phyloP scores from a whole-genome alignment of 2,329 filamentous ascomycete genomes.

The Cladosporium oxysporum region DNA sequence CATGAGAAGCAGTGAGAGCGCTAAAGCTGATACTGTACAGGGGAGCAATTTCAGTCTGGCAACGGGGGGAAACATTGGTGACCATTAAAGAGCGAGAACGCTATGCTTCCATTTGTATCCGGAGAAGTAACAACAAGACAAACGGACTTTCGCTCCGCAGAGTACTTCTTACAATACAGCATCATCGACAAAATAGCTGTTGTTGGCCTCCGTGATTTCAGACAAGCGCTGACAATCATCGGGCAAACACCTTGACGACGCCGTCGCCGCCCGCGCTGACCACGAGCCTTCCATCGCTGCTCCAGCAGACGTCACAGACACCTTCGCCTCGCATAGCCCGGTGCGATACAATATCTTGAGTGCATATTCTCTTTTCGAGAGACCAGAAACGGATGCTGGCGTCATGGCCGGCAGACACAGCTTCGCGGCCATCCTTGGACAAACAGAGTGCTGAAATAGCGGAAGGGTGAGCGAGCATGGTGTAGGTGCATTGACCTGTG shows the following conservation, averaged over 20 bases:
- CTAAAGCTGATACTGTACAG: not conserved
- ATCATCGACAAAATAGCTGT: not conserved
- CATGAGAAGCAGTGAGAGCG: too few species aligned
- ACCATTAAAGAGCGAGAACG: not conserved
- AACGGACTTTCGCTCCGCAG: not conserved
- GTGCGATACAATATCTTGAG: conserved; percentile 91
- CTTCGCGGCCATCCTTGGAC: conserved; percentile 88
- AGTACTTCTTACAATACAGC: conserved; percentile 12
- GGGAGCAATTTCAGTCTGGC: not conserved
- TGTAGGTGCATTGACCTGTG: conserved; percentile 96
- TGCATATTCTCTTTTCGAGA: conserved; percentile 90
- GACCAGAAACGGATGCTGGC: conserved; percentile 96
- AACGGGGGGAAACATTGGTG: not conserved
- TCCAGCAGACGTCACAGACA: conserved; percentile 93
- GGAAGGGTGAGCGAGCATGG: conserved; percentile 94
- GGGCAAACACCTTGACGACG: conserved; percentile 85
- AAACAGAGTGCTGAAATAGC: conserved; percentile 90
- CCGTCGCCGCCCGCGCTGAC: conserved; percentile 94
- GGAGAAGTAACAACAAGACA: not conserved
- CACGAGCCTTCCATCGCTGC: conserved; percentile 90
- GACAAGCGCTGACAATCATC: conserved; percentile 20
- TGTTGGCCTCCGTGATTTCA: not conserved
- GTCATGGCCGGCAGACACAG: conserved; percentile 94
- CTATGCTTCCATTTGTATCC: conserved; percentile 7
- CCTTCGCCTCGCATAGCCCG: conserved; percentile 94